These are phyloP conservation scores for Cladophialophora carrionii DNA, from an alignment of 2,329 filamentous ascomycete species.

Conservation along the genomic window DNA sequence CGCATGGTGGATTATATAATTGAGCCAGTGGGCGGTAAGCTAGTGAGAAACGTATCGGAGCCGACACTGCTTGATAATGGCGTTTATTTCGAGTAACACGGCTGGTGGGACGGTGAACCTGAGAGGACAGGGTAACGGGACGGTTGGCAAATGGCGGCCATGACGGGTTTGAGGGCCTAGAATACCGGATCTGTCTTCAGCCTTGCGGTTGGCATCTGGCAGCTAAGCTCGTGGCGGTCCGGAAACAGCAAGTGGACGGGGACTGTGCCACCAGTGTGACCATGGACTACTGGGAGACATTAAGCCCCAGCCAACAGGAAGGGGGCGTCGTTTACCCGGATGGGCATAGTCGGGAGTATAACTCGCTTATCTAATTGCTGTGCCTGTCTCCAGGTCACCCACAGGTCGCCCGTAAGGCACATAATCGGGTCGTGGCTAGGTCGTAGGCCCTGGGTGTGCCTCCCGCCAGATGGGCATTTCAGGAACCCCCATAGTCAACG, in stretches of 20 bases:
- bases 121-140: background rate
- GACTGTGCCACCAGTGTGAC: background rate
- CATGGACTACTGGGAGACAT: background rate
- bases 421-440: constrained; percentile 1
- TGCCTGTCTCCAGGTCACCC: background rate
- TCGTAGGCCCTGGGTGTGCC: background rate
- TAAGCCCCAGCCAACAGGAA: constrained; percentile 1
- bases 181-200: background rate
- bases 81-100: constrained; percentile 12
- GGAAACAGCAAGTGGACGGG: background rate
- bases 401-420: background rate
- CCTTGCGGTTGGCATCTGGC: constrained; percentile 1
- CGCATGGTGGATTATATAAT: background rate
- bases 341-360: background rate
- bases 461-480: background rate
- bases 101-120: background rate
- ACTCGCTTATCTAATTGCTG: constrained; percentile 1
- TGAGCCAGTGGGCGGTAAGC: too few relatives aligned
- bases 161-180: background rate
- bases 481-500: background rate
- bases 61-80: constrained; percentile 11
- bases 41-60: background rate
- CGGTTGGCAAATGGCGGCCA: background rate
- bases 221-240: background rate
- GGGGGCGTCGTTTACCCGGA: background rate